Conservation (phyloP, 805 yeast genomes). For the Cyberlindnera samutprakarnensis region DNA sequence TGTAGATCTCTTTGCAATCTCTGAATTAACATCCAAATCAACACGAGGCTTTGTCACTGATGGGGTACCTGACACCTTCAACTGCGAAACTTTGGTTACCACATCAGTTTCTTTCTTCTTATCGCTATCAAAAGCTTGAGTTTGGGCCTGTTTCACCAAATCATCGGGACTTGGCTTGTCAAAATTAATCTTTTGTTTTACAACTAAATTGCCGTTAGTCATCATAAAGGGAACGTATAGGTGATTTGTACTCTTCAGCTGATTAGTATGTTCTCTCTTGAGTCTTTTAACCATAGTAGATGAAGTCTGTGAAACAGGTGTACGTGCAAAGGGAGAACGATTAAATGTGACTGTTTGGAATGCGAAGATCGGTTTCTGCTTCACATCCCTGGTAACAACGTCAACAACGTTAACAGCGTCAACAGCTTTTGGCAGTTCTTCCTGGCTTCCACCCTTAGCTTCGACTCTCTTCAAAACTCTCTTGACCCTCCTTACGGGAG, state of each 20-base stretch:
- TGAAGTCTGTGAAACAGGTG: not conserved
- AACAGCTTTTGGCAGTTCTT: no score
- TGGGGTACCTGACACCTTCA: conserved; percentile 11
- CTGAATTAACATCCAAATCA: conserved; percentile 22
- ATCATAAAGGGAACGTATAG: conserved; percentile 26
- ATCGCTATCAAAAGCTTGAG: conserved; percentile 31
- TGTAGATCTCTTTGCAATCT: conserved; percentile 59
- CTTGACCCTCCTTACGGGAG: not conserved
- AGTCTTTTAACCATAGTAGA: conserved; percentile 5
- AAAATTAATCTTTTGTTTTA: conserved; percentile 43
- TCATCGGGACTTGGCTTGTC: conserved; percentile 81
- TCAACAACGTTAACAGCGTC: no score
- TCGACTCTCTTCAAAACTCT: no score
- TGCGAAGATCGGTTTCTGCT: conserved; percentile 3
- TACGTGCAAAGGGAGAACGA: not conserved
- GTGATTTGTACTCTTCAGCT: conserved; percentile 11
- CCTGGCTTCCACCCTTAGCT: no score
- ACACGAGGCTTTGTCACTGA: conserved; percentile 15
- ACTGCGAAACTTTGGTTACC: conserved; percentile 14
- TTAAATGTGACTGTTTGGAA: conserved; percentile 2
- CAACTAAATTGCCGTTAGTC: conserved; percentile 32
- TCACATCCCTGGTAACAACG: no score
- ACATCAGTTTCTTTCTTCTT: conserved; percentile 21
- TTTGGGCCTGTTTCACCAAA: conserved; percentile 51
- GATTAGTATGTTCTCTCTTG: conserved; percentile 20